Evolutionary conservation across 169 alveolate species (phyloP).

Genomic region (Plasmodium fragile): DNA sequence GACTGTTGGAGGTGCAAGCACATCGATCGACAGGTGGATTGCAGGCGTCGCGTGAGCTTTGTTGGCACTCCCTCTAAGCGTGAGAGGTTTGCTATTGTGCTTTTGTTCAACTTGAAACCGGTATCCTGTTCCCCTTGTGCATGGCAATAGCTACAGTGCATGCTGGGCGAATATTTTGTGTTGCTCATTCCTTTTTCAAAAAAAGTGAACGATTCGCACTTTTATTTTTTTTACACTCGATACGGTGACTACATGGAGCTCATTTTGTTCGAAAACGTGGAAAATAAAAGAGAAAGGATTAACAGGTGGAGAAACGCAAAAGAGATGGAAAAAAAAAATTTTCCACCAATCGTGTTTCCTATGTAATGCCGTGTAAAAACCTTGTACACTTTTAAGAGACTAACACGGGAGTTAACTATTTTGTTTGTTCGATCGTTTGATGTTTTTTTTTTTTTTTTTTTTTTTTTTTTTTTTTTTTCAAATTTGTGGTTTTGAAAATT

Average conservation of each 20-base stretch:
- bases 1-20: background rate
- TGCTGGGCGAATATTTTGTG: constrained; percentile 1
- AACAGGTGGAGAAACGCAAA: background rate
- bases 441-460: background rate
- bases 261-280: background rate
- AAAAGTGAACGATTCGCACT: background rate
- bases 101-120: background rate
- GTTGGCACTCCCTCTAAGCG: background rate
- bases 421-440: background rate
- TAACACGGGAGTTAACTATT: background rate
- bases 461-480: background rate
- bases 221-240: background rate
- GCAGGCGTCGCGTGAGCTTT: background rate
- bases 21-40: background rate
- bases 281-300: background rate
- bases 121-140: background rate
- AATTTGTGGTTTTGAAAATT: background rate
- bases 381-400: background rate
- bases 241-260: background rate
- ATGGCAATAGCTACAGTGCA: background rate
- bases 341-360: background rate
- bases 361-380: background rate
- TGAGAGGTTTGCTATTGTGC: background rate
- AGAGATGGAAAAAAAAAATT: background rate
- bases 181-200: background rate